A percentile compares a stretch with the other conserved stretches of the same genome.
phyloP scores from a whole-genome alignment of 2,329 filamentous ascomycete species.

The Fusarium subtropicale region DNA sequence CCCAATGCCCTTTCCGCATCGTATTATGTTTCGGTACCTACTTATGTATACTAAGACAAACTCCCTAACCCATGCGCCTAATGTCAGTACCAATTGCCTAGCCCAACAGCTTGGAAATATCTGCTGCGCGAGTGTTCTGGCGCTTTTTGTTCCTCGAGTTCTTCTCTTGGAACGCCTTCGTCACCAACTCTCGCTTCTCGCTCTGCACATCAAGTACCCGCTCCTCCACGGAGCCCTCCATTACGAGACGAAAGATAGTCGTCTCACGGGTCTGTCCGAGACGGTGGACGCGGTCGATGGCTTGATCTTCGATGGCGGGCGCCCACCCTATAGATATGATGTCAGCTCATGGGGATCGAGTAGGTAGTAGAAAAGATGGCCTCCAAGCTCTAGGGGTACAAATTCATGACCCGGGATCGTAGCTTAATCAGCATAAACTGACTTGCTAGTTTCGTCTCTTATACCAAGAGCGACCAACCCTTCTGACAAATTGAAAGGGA shows the following conservation, averaged over 20 bases:
- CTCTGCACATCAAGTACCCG: slow-evolving; percentile 81
- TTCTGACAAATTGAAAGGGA: neutral
- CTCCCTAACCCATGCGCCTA: slow-evolving; percentile 1
- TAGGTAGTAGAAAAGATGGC: no score
- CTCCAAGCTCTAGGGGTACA: no score
- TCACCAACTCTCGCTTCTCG: slow-evolving; percentile 82
- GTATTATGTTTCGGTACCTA: neutral
- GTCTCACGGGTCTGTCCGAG: slow-evolving; percentile 84
- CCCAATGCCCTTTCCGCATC: neutral
- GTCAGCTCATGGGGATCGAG: slow-evolving; percentile 13
- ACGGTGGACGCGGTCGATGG: slow-evolving; percentile 87
- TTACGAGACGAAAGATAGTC: slow-evolving; percentile 83
- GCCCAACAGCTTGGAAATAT: slow-evolving; percentile 62
- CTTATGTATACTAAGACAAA: slow-evolving; percentile 2
- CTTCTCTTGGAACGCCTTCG: slow-evolving; percentile 82
- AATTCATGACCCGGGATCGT: no score
- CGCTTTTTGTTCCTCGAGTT: slow-evolving; percentile 60
- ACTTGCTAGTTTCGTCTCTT: no score
- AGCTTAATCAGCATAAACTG: no score
- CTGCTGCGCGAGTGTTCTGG: slow-evolving; percentile 68
- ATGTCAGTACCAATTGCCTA: slow-evolving; percentile 21
- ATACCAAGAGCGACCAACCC: no score
- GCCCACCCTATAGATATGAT: slow-evolving; percentile 75
- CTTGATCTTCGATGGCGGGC: slow-evolving; percentile 91
- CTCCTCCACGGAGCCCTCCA: slow-evolving; percentile 85